Percentiles rank a stretch among this genome's conserved stretches.
phyloP scores from a whole-genome alignment of 2,329 filamentous ascomycete genomes.

The Acrocalymma vagum region DNA sequence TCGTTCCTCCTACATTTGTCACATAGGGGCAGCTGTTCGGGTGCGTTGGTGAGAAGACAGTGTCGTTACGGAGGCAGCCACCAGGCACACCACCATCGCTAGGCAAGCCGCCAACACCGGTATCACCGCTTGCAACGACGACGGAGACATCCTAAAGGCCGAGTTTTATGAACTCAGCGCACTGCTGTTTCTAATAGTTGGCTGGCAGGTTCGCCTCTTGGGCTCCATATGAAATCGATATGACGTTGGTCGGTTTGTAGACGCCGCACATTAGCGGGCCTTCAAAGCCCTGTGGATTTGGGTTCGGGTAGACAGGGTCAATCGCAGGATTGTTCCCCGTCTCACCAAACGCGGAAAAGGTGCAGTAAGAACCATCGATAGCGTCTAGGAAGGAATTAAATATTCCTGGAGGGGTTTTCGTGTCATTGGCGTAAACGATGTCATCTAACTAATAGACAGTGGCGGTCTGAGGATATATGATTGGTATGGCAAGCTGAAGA shows the following conservation, averaged over 20 bases:
- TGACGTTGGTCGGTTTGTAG: constrained; percentile 64
- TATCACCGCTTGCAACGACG: constrained; percentile 57
- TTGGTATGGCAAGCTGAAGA: constrained; percentile 19
- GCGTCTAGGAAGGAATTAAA: constrained; percentile 8
- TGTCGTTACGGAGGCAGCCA: constrained; percentile 37
- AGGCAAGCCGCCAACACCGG: constrained; percentile 49
- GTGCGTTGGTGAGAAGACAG: constrained; percentile 54
- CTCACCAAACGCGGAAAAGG: constrained; percentile 55
- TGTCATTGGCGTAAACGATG: constrained; percentile 7
- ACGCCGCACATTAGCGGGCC: constrained; percentile 56
- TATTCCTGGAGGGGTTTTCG: constrained; percentile 3
- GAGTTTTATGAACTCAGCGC: constrained; percentile 57
- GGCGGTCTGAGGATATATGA: constrained; percentile 20
- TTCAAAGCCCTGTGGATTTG: constrained; percentile 59
- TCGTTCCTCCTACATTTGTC: too few species aligned
- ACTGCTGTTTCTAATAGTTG: constrained; percentile 61
- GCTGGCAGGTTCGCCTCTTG: constrained; percentile 63
- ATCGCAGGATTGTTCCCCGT: constrained; percentile 57
- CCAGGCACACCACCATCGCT: constrained; percentile 14
- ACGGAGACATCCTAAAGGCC: constrained; percentile 59
- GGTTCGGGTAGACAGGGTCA: constrained; percentile 62
- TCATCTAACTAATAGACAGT: constrained; percentile 22
- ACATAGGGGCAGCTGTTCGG: constrained; percentile 60
- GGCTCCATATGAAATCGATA: constrained; percentile 65
- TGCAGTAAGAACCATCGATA: constrained; percentile 52